Conservation (phyloP, 2,329 filamentous ascomycete species). For the Pseudogymnoascus sp. region DNA sequence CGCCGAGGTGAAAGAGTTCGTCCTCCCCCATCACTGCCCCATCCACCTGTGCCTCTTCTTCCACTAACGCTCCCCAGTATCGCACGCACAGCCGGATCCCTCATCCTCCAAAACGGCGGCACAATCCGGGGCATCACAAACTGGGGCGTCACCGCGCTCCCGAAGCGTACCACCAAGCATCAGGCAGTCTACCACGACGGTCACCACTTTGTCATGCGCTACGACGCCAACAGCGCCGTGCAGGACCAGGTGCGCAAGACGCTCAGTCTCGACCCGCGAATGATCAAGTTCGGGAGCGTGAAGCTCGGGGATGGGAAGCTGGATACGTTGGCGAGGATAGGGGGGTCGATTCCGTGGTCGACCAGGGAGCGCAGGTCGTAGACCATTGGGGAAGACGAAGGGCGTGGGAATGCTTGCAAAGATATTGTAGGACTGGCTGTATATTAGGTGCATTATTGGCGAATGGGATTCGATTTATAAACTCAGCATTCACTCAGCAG, state of each 20-base stretch:
- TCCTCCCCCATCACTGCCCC: constrained; percentile 23
- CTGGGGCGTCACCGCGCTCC: constrained; percentile 89
- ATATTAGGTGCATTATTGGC: constrained; percentile 9
- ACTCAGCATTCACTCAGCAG: not conserved
- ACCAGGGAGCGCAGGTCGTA: constrained; percentile 15
- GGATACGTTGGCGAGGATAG: constrained; percentile 34
- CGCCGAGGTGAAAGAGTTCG: constrained; percentile 89
- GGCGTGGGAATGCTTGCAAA: constrained; percentile 1
- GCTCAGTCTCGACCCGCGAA: constrained; percentile 76
- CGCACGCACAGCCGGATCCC: constrained; percentile 72
- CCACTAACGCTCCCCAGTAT: constrained; percentile 51
- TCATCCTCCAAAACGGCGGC: constrained; percentile 75
- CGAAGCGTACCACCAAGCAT: constrained; percentile 69
- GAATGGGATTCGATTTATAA: constrained; percentile 7
- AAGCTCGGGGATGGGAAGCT: constrained; percentile 67
- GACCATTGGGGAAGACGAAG: not conserved
- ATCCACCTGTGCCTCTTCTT: not conserved
- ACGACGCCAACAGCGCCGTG: constrained; percentile 67
- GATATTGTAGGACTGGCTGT: constrained; percentile 5
- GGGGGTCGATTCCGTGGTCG: constrained; percentile 25
- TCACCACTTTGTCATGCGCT: constrained; percentile 97
- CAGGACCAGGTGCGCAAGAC: constrained; percentile 71
- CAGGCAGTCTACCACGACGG: constrained; percentile 77
- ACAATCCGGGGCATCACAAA: constrained; percentile 89
- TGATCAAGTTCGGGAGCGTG: constrained; percentile 81